phyloP scores from a whole-genome alignment of 2,329 filamentous ascomycete species.

The Talaromyces sp. region DNA sequence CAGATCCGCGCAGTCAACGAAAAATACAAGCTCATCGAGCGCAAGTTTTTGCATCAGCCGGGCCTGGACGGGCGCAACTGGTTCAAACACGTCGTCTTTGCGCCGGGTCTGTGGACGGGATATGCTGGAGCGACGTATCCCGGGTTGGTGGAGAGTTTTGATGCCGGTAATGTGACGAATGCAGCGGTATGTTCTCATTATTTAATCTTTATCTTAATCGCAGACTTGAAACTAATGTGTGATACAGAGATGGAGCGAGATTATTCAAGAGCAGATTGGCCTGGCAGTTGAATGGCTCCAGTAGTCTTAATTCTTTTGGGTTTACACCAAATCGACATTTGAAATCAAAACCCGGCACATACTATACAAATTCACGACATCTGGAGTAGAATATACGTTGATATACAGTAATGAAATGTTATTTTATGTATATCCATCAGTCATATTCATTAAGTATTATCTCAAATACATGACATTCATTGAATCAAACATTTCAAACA shows the following conservation, averaged over 20 bases:
- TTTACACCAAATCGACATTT: no score
- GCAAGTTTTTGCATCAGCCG: conserved; percentile 67
- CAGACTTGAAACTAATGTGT: conserved; percentile 7
- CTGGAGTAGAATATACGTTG: neutral
- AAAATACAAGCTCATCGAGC: conserved; percentile 79
- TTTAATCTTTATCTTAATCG: neutral
- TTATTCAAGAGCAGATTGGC: conserved; percentile 32
- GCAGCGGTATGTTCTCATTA: conserved; percentile 44
- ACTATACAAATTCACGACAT: neutral
- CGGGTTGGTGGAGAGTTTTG: conserved; percentile 58
- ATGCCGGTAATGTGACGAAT: conserved; percentile 43
- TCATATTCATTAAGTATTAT: neutral
- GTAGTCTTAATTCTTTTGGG: no score
- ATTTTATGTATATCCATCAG: neutral
- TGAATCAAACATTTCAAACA: no score
- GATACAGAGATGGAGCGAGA: conserved; percentile 35
- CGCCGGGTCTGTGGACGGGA: conserved; percentile 84
- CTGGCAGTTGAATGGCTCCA: conserved; percentile 25
- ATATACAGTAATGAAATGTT: neutral
- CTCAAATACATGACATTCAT: neutral
- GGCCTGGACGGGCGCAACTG: conserved; percentile 75
- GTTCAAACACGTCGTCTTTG: conserved; percentile 96
- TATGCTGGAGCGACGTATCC: conserved; percentile 71
- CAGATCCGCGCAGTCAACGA: conserved; percentile 64
- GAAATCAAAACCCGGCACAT: neutral